These are phyloP conservation scores for Candida anglica DNA, from an alignment of 805 yeast species.

Conservation along the genomic window DNA sequence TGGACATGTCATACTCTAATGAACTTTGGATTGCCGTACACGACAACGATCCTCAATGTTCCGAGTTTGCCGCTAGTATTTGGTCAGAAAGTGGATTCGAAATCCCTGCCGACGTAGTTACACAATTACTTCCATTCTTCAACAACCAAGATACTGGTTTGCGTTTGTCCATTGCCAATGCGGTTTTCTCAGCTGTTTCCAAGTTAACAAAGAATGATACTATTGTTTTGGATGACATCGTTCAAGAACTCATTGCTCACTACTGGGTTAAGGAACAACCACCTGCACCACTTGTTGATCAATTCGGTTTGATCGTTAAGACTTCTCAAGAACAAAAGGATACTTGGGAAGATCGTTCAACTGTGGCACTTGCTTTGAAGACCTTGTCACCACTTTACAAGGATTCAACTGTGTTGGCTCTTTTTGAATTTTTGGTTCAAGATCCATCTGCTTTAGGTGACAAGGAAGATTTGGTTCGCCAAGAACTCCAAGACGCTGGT, in stretches of 20 bases:
- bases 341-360: slow-evolving; percentile 81
- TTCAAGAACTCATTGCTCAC: slow-evolving; percentile 47
- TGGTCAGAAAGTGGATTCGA: slow-evolving; percentile 75
- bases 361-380: slow-evolving; percentile 67
- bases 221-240: slow-evolving; percentile 23
- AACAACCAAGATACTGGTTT: slow-evolving; percentile 60
- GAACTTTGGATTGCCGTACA: slow-evolving; percentile 78
- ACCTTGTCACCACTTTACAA: slow-evolving; percentile 48
- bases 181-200: slow-evolving; percentile 58
- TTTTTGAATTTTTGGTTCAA: slow-evolving; percentile 59
- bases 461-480: slow-evolving; percentile 64
- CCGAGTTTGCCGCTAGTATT: slow-evolving; percentile 69
- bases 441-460: slow-evolving; percentile 71
- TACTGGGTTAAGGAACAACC: slow-evolving; percentile 63
- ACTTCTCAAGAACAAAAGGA: slow-evolving; percentile 61
- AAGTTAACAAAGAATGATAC: slow-evolving; percentile 18
- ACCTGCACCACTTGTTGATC: slow-evolving; percentile 73
- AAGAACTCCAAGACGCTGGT: slow-evolving; percentile 89
- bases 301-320: slow-evolving; percentile 72
- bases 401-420: slow-evolving; percentile 36
- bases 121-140: slow-evolving; percentile 45
- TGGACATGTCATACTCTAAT: slow-evolving; percentile 45
- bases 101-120: slow-evolving; percentile 43
- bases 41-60: slow-evolving; percentile 62
- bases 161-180: slow-evolving; percentile 67